Evolutionary conservation across 2,329 filamentous ascomycete species (phyloP).

Genomic region (Beauveria pseudobassiana): DNA sequence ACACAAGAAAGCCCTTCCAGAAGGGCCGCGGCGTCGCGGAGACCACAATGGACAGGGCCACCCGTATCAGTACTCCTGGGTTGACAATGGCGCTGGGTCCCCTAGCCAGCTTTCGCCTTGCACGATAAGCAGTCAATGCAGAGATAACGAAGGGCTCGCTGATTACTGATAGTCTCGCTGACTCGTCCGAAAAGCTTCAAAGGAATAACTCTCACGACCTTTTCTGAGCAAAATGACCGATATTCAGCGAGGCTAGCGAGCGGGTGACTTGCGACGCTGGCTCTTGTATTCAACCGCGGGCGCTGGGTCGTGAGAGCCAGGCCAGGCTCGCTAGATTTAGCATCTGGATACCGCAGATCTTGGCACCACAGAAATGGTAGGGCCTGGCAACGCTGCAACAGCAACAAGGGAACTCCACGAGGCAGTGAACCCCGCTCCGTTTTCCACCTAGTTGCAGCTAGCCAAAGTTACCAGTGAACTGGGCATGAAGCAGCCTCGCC

Average conservation of each 20-base stretch:
- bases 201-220: no score
- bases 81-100: neutral
- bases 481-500: slow-evolving; percentile 1
- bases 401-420: neutral
- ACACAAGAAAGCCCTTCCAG: neutral
- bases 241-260: neutral
- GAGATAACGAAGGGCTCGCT: neutral
- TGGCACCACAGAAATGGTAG: slow-evolving; percentile 5
- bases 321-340: neutral
- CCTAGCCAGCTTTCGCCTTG: neutral
- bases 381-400: neutral
- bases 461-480: neutral
- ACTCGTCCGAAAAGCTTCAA: neutral
- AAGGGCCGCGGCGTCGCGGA: neutral
- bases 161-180: neutral
- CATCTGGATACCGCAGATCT: slow-evolving; percentile 9
- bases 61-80: neutral
- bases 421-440: slow-evolving; percentile 4
- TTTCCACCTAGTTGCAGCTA: neutral
- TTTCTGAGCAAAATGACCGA: no score
- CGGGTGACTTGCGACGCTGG: neutral
- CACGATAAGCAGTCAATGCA: neutral
- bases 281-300: neutral
- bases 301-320: neutral
- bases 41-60: neutral